Base-by-base conservation (phyloP, 2,329 filamentous ascomycete species). In the Fusarium bactridioides region DNA sequence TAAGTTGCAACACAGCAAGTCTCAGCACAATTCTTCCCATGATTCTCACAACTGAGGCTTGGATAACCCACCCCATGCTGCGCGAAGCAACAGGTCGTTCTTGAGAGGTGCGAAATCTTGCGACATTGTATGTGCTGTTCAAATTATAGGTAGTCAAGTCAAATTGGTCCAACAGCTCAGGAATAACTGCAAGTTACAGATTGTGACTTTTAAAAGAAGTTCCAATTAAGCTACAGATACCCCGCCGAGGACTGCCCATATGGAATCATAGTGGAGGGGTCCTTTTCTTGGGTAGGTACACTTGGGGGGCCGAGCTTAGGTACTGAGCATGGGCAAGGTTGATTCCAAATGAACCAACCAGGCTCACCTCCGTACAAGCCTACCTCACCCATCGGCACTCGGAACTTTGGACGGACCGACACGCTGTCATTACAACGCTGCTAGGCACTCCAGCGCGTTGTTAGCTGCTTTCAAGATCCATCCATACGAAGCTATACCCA, bases 21-120 rank as follows among this genome's bases (percentile, higher is more conserved):
- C 67, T 76, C 62, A 77, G 76, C 68, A 70, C 51, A 64, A 45
- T 40, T 54, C 61, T 75, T 59, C 67, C 27, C 56, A 73, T 61
- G 48, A 40, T 58, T 56, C 47, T 56, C 18, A 60, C 35, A 59
- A 53, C 38, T 43, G 41, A 69, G 64, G 48, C 45, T 38, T 50
- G 48, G 38, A 33, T 41, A 64, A 82, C 84, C 77, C 84, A 97
- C 95, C 96, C 88, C 93, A 90, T 74, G 96, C 96, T 76, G 95
- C 93, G 80, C 96, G 91, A 66, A 99, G 86, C 79, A 99, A 87
- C 77, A 98, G 86, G 80, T 99, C 95, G 83, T 99, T 99, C 84
- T 97, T 91, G 81, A 98, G 84, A 64, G 94, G 93, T 78, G 91
- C 90, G 78, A 98, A 98, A 77, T 90, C 83, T 76, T 90, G 86